Percentiles rank a stretch among this genome's conserved stretches.
Conservation (phyloP, 208 protist species). For the Crithidia expoeki region DNA sequence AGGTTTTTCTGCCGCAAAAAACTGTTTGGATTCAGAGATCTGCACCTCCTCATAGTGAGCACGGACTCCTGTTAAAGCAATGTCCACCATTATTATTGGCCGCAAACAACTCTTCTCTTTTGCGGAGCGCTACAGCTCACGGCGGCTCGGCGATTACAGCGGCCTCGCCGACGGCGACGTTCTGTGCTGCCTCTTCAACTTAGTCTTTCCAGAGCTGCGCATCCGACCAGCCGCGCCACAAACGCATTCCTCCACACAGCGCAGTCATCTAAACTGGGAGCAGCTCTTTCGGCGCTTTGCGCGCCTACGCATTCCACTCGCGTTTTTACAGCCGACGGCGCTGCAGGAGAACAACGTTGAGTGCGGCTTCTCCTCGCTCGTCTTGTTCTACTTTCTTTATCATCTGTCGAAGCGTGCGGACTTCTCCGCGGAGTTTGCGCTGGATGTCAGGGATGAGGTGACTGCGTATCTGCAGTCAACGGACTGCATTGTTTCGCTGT, state of each 20-base stretch:
- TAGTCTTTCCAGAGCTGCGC: constrained; percentile 62
- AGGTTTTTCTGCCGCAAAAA: too few species aligned
- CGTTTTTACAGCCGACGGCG: constrained; percentile 48
- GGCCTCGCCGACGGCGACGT: constrained; percentile 63
- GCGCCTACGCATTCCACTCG: constrained; percentile 52
- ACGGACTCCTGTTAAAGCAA: too few species aligned
- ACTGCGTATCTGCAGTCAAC: constrained; percentile 73
- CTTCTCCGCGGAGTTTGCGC: constrained; percentile 80
- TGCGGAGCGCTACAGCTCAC: constrained; percentile 67
- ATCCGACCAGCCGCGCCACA: constrained; percentile 61
- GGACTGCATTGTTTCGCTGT: constrained; percentile 69
- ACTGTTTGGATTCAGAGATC: too few species aligned
- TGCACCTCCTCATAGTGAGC: too few species aligned
- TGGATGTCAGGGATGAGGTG: constrained; percentile 65
- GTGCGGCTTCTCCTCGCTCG: constrained; percentile 70
- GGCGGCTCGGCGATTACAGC: constrained; percentile 59
- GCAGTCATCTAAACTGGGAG: constrained; percentile 63
- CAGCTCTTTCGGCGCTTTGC: constrained; percentile 49
- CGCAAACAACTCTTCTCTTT: constrained; percentile 84
- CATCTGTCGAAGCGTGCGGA: constrained; percentile 73
- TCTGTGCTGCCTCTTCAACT: constrained; percentile 66
- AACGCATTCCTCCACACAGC: constrained; percentile 67
- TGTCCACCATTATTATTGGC: constrained; percentile 70
- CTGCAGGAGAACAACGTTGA: constrained; percentile 41
- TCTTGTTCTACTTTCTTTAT: constrained; percentile 83